Evolutionary conservation across 2,329 filamentous ascomycete species (phyloP).

Genomic region (Huntiella decipiens): DNA sequence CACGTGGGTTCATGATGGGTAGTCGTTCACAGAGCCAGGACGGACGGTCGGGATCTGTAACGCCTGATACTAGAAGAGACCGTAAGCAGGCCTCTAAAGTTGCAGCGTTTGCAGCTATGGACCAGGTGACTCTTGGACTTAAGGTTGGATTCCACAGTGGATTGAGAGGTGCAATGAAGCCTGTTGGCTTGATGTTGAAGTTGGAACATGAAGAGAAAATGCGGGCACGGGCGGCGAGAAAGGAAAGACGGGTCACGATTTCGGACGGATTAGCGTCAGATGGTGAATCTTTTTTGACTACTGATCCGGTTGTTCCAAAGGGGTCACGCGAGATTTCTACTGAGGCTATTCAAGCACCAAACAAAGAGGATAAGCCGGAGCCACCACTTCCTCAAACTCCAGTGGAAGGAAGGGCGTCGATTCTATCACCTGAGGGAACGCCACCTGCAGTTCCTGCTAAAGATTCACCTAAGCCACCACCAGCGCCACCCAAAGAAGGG

Average conservation of each 20-base stretch:
- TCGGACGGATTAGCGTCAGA: background rate
- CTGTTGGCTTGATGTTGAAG: slow-evolving; percentile 15
- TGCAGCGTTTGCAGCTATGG: slow-evolving; percentile 43
- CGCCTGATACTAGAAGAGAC: slow-evolving; percentile 7
- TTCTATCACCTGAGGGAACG: background rate
- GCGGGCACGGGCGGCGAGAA: background rate
- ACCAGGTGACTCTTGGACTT: slow-evolving; percentile 40
- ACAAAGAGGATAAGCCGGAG: background rate
- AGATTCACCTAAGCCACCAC: slow-evolving; percentile 11
- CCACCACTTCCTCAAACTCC: background rate
- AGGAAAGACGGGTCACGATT: slow-evolving; percentile 3
- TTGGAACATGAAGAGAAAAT: slow-evolving; percentile 11
- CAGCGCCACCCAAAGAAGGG: slow-evolving; percentile 11
- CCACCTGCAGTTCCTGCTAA: slow-evolving; percentile 7
- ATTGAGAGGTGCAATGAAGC: slow-evolving; percentile 14
- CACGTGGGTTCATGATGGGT: background rate
- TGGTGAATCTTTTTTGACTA: background rate
- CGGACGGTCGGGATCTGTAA: background rate
- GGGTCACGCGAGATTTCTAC: background rate
- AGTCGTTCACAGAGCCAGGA: background rate
- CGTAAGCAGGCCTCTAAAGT: slow-evolving; percentile 27
- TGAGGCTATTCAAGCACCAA: background rate
- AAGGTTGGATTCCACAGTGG: slow-evolving; percentile 30
- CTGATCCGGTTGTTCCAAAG: background rate
- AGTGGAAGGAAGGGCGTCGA: background rate